Base-by-base conservation (phyloP, 2,329 filamentous ascomycete species). In the Epichloe gansuensis region DNA sequence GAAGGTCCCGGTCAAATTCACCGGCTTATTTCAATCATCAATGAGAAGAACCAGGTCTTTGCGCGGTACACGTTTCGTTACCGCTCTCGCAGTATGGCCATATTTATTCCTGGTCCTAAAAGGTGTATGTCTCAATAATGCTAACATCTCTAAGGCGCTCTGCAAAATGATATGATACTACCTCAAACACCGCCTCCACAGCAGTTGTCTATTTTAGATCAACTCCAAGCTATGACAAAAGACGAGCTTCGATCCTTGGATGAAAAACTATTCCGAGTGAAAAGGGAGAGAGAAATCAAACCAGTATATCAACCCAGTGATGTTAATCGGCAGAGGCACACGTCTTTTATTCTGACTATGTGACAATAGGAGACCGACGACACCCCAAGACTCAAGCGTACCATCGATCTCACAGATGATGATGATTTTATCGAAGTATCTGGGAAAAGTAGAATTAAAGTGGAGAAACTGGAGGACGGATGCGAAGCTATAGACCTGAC, bases 91-190 rank as follows among this genome's bases (percentile, higher is more conserved):
- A 49, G 60, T 62, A 54, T 7, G 58, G 34, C 4, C 3, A 15
- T 23, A 2, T 21, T 4, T 23, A 9, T 47, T 23, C 6, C 17
- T 21, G 6, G 9, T 2, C 8, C 5, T 5, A 17, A 15, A 36
- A 23, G 1, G 35, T 5, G 21, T 3, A 13, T 25, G 17, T 46
- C n/a, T 11, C 12, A 8, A 25, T 31, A 3, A 41, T 3, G 7
- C 34, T 31, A 23, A 25, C 15, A 12, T 43, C 36, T 15, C 38
- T 12, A 31, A 64, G 62, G 56, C 38, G 55, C 56, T 0, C 53
- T 64, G 6, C 54, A 60, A 17, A 49, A 45, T 5, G 55, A 57
- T 40, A 53, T 61, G 54, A 56, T 64, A 3, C 55, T 64, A 1
- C 60, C 59, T 42, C 56, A 5, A 8, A 27, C 49, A 15, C 53